Evolutionary conservation across 306 rosid genomes (phyloP).

Genomic region (Corylus avellana): DNA sequence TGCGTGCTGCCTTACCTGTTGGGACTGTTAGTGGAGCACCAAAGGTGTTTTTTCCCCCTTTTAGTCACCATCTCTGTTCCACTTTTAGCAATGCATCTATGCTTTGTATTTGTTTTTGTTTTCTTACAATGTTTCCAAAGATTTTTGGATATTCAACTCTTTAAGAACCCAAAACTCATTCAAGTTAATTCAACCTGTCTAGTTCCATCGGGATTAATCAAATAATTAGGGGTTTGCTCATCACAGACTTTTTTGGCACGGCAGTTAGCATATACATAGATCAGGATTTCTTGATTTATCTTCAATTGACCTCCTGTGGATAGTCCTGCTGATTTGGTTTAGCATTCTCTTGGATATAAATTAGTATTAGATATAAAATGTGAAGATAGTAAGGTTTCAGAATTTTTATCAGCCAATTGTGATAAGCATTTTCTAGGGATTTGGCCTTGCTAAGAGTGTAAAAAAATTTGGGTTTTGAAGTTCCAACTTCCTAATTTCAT

Average conservation of each 20-base stretch:
- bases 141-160: background rate
- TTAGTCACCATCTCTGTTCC: slow-evolving; percentile 3
- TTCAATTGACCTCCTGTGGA: background rate
- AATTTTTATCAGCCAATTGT: background rate
- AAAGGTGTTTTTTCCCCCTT: slow-evolving; percentile 49
- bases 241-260: background rate
- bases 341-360: background rate
- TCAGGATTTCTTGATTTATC: background rate
- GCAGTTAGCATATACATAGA: background rate
- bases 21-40: slow-evolving; percentile 99
- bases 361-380: background rate
- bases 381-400: background rate
- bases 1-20: slow-evolving; percentile 89
- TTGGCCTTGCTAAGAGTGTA: background rate
- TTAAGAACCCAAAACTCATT: background rate
- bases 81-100: background rate
- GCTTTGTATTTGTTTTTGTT: background rate
- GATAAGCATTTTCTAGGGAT: background rate
- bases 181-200: background rate
- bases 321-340: background rate
- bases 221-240: background rate
- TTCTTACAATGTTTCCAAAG: background rate
- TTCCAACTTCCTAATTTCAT: background rate
- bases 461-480: background rate
- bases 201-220: background rate